Evolutionary conservation across 805 yeast species (phyloP).

Genomic region (Metschnikowia borealis): DNA sequence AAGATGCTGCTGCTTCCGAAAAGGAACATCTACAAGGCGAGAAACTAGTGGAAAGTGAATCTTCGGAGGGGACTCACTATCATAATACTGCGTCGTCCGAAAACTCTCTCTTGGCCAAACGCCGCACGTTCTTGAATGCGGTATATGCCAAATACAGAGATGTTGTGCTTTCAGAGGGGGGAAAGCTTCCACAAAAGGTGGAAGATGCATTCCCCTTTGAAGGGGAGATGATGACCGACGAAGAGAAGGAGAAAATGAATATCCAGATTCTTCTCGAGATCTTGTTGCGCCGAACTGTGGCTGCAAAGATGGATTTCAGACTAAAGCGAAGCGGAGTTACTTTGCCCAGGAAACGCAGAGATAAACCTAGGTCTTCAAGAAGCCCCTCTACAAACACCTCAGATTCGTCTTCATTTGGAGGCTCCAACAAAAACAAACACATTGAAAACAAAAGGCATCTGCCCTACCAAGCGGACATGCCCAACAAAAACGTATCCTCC

Average conservation of each 20-base stretch:
- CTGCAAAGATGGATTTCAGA: slow-evolving; percentile 39
- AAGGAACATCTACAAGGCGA: slow-evolving; percentile 3
- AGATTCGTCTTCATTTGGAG: not conserved
- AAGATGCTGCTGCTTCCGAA: not conserved
- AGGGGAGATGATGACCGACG: slow-evolving; percentile 20
- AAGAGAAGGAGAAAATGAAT: slow-evolving; percentile 29
- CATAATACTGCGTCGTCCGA: not conserved
- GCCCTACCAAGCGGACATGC: not conserved
- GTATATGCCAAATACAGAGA: slow-evolving; percentile 27
- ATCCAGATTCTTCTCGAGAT: slow-evolving; percentile 33
- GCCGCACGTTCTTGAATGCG: slow-evolving; percentile 15
- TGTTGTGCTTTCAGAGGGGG: slow-evolving; percentile 22
- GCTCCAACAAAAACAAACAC: not conserved
- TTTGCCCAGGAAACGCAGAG: not conserved
- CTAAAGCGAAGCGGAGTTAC: slow-evolving; percentile 12
- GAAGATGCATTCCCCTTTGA: slow-evolving; percentile 29
- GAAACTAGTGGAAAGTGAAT: not conserved
- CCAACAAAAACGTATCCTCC: slow-evolving; percentile 9
- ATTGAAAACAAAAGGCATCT: not conserved
- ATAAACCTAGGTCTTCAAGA: not conserved
- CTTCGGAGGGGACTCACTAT: not conserved
- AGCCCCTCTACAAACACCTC: not conserved
- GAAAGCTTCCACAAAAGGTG: slow-evolving; percentile 24
- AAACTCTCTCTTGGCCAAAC: slow-evolving; percentile 9
- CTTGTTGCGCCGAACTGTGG: slow-evolving; percentile 37